Conservation (phyloP, 345 rosid species). For the Leavenworthia alabamica region DNA sequence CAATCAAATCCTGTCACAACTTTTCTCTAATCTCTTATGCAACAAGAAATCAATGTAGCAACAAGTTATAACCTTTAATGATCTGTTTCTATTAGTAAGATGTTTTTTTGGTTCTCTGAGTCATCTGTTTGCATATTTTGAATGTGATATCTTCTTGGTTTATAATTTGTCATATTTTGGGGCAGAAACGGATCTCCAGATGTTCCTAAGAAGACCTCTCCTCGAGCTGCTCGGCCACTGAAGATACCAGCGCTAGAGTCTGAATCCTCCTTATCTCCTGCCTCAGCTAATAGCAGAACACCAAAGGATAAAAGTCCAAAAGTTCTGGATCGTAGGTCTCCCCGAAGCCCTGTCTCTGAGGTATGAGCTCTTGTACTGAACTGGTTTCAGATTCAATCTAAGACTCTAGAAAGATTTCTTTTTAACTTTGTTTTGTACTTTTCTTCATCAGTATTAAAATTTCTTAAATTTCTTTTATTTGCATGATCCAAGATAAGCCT, state of each 20-base stretch:
- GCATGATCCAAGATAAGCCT: constrained; percentile 24
- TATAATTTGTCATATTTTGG: constrained; percentile 4
- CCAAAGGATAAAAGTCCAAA: constrained; percentile 80
- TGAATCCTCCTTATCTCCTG: constrained; percentile 48
- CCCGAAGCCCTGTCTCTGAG: constrained; percentile 74
- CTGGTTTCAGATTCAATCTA: constrained; percentile 14
- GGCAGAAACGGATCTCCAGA: constrained; percentile 55
- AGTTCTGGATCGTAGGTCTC: constrained; percentile 61
- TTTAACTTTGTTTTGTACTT: not conserved
- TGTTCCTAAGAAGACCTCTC: constrained; percentile 68
- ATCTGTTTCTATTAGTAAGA: not conserved
- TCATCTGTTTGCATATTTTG: constrained; percentile 4
- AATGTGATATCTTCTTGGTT: constrained; percentile 6
- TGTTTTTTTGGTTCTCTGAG: not conserved
- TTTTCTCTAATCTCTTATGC: not conserved
- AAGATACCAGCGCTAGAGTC: constrained; percentile 47
- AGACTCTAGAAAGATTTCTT: not conserved
- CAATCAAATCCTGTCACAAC: not conserved
- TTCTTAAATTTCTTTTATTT: constrained; percentile 18
- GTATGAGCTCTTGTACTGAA: constrained; percentile 34
- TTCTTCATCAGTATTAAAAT: not conserved
- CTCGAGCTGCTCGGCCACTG: constrained; percentile 67
- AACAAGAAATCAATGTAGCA: not conserved
- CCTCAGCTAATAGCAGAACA: constrained; percentile 45
- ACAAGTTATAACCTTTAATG: not conserved